A percentile compares a stretch with the other conserved stretches of the same genome.
Conservation (phyloP, 352 stramenopile species). For the Pythium apleroticum region DNA sequence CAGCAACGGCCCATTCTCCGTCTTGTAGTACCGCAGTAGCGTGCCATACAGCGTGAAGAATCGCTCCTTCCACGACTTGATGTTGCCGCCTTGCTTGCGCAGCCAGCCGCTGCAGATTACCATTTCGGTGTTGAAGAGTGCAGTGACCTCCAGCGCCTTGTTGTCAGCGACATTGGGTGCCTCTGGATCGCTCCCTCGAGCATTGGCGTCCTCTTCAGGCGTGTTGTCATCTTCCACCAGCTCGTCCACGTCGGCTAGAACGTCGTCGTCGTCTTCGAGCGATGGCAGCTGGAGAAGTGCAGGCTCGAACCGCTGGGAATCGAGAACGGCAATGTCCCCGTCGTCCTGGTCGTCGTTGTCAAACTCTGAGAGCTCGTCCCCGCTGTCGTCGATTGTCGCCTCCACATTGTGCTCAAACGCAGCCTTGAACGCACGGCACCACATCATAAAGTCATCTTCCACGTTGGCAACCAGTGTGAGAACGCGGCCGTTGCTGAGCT, state of each 20-base stretch:
- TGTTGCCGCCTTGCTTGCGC: constrained; percentile 75
- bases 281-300: background rate
- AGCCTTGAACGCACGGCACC: constrained; percentile 56
- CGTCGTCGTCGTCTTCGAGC: constrained; percentile 18
- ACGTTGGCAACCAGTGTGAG: constrained; percentile 53
- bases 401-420: constrained; percentile 35
- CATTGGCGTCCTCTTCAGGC: background rate
- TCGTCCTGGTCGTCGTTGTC: constrained; percentile 35
- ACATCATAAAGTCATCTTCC: constrained; percentile 59
- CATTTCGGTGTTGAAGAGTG: constrained; percentile 34
- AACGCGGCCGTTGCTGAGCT: constrained; percentile 62
- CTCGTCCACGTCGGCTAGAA: constrained; percentile 16
- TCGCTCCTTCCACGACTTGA: constrained; percentile 84
- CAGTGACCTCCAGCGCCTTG: constrained; percentile 10
- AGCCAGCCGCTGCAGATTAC: constrained; percentile 76
- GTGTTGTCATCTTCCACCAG: background rate
- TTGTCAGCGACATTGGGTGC: background rate
- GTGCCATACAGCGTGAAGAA: constrained; percentile 80
- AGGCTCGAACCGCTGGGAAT: background rate
- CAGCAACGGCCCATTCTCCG: constrained; percentile 67
- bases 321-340: constrained; percentile 17
- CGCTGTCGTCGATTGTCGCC: constrained; percentile 25
- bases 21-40: constrained; percentile 85
- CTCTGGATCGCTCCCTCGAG: constrained; percentile 1
- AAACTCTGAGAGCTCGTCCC: constrained; percentile 43